Conservation (phyloP, 2,329 filamentous ascomycete species). For the Aspergillus sp. region DNA sequence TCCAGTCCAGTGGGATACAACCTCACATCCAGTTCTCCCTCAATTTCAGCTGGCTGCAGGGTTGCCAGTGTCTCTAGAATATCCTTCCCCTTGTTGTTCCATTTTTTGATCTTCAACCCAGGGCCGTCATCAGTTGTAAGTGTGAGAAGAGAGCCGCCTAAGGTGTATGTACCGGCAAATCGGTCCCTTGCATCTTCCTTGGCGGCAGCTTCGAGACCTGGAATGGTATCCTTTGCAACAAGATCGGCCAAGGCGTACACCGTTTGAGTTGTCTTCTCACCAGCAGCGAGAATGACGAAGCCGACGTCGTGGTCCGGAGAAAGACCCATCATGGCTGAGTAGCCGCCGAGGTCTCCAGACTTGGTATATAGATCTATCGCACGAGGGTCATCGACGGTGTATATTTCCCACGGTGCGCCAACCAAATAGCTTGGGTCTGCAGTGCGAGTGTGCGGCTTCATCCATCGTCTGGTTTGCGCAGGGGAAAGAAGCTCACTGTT, state of each 20-base stretch:
- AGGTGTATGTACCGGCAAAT: constrained; percentile 22
- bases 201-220: constrained; percentile 22
- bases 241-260: constrained; percentile 16
- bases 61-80: constrained; percentile 17
- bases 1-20: constrained; percentile 26
- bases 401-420: constrained; percentile 48
- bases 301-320: constrained; percentile 27
- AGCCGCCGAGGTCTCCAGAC: constrained; percentile 24
- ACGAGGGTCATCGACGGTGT: constrained; percentile 16
- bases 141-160: constrained; percentile 18
- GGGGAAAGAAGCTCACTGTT: constrained; percentile 36
- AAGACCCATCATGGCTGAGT: constrained; percentile 24
- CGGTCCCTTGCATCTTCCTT: constrained; percentile 18
- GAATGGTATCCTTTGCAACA: constrained; percentile 15
- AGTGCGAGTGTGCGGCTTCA: constrained; percentile 43
- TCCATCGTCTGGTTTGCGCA: constrained; percentile 44
- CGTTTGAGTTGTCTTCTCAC: constrained; percentile 8
- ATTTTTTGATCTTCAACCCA: constrained; percentile 18
- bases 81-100: constrained; percentile 21
- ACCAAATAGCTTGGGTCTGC: constrained; percentile 40
- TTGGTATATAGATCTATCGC: constrained; percentile 27
- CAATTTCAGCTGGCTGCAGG: not conserved
- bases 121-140: constrained; percentile 21
- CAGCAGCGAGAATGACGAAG: constrained; percentile 24
- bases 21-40: constrained; percentile 18